A percentile compares a stretch with the other conserved stretches of the same genome.
Conservation (phyloP, 768 basidiomycete genomes). For the Lactifluus volemus region DNA sequence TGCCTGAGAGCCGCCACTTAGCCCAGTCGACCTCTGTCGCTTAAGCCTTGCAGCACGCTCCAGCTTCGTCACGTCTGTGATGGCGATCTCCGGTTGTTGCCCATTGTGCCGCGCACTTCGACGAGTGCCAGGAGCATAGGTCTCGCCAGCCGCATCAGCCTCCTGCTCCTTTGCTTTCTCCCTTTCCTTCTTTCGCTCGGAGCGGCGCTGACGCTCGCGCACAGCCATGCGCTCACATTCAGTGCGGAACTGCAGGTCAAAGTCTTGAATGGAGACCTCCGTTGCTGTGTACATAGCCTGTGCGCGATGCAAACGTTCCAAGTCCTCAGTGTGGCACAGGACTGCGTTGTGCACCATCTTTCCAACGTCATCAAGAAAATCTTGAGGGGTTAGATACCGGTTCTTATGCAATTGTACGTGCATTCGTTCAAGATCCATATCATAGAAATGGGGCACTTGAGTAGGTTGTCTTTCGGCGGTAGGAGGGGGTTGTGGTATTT, state of each 20-base stretch:
- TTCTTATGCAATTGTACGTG: conserved; percentile 76
- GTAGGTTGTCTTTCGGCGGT: conserved; percentile 28
- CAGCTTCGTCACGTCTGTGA: conserved; percentile 67
- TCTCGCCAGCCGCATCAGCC: conserved; percentile 28
- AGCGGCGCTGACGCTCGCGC: conserved; percentile 58
- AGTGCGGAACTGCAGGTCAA: conserved; percentile 64
- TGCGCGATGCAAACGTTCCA: conserved; percentile 70
- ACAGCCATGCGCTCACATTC: conserved; percentile 88
- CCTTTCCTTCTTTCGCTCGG: conserved; percentile 33
- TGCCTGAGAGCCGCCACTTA: conserved; percentile 22
- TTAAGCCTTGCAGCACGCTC: conserved; percentile 48
- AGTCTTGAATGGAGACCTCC: conserved; percentile 79
- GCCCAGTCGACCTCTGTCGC: conserved; percentile 48
- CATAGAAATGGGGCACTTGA: conserved; percentile 48
- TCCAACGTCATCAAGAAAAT: conserved; percentile 76
- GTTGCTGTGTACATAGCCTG: conserved; percentile 85
- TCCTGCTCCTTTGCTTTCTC: conserved; percentile 29
- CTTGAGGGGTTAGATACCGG: conserved; percentile 78
- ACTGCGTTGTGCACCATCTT: conserved; percentile 74
- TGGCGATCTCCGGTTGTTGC: conserved; percentile 55
- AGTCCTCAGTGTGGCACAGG: conserved; percentile 49
- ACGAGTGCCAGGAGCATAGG: conserved; percentile 44
- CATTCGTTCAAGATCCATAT: conserved; percentile 92
- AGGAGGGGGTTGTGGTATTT: conserved; percentile 21
- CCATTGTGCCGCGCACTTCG: conserved; percentile 71